phyloP scores from a whole-genome alignment of 495 filamentous ascomycete species.

The Aspergillus kassunensis region DNA sequence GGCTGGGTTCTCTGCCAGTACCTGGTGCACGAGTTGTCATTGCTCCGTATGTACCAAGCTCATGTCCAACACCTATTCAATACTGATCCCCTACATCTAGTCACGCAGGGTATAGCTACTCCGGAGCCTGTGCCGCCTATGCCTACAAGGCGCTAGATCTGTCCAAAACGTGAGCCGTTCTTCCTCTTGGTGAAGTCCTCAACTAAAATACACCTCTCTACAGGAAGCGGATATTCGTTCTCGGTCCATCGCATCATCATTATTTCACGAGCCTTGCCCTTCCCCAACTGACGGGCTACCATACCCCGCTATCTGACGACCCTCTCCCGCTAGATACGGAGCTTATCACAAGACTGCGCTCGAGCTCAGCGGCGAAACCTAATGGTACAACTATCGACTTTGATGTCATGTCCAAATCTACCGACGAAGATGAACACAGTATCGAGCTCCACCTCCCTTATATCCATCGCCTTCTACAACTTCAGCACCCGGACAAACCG shows the following conservation, averaged over 20 bases:
- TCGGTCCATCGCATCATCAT: slow-evolving; percentile 90
- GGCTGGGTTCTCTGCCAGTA: slow-evolving; percentile 59
- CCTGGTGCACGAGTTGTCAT: slow-evolving; percentile 84
- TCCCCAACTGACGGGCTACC: slow-evolving; percentile 69
- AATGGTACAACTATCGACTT: slow-evolving; percentile 50
- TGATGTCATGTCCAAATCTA: slow-evolving; percentile 61
- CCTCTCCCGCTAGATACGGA: slow-evolving; percentile 65
- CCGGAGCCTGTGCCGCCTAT: slow-evolving; percentile 88
- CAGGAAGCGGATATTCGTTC: slow-evolving; percentile 86
- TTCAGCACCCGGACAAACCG: slow-evolving; percentile 34
- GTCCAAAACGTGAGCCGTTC: slow-evolving; percentile 58
- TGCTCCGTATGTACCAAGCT: slow-evolving; percentile 72
- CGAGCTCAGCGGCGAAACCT: slow-evolving; percentile 37
- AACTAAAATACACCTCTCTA: background rate
- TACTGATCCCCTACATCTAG: slow-evolving; percentile 42
- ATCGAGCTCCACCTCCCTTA: slow-evolving; percentile 97
- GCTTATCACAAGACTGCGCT: slow-evolving; percentile 58
- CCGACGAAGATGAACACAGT: slow-evolving; percentile 88
- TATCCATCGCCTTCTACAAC: slow-evolving; percentile 71
- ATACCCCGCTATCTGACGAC: slow-evolving; percentile 80
- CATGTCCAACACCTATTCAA: background rate
- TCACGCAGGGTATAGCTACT: slow-evolving; percentile 95
- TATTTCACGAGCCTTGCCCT: slow-evolving; percentile 75
- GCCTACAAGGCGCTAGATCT: slow-evolving; percentile 91
- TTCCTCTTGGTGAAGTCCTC: background rate